These are phyloP conservation scores for Orbilia blumenaviensis DNA, from an alignment of 2,329 filamentous ascomycete genomes.

Conservation along the genomic window DNA sequence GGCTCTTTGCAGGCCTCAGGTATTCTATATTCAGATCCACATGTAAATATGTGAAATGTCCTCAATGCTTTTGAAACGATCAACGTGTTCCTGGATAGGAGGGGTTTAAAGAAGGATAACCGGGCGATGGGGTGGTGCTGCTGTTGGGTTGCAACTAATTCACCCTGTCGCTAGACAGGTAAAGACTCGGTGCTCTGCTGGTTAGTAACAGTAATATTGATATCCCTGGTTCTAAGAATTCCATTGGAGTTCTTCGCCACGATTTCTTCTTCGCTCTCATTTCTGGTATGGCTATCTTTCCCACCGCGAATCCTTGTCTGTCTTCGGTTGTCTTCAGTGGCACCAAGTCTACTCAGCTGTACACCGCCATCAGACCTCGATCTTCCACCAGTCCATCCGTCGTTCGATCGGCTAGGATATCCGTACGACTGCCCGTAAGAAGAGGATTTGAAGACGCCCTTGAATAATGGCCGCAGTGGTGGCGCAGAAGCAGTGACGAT, in stretches of 20 bases:
- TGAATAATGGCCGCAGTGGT: constrained; percentile 61
- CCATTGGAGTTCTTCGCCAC: constrained; percentile 24
- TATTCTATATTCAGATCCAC: too few relatives aligned
- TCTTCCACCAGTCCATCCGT: constrained; percentile 10
- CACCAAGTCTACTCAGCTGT: background rate
- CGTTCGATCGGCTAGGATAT: constrained; percentile 10
- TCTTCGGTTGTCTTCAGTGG: background rate
- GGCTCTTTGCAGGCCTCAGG: too few relatives aligned
- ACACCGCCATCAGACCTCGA: constrained; percentile 1
- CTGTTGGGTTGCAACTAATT: too few relatives aligned
- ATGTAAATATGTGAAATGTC: too few relatives aligned
- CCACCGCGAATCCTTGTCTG: constrained; percentile 26
- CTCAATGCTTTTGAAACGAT: too few relatives aligned
- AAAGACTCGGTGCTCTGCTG: constrained; percentile 37
- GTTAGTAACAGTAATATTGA: constrained; percentile 11
- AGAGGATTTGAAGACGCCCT: constrained; percentile 48
- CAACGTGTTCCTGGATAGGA: too few relatives aligned
- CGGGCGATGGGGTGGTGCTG: too few relatives aligned
- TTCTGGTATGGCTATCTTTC: constrained; percentile 19
- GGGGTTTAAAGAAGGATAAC: too few relatives aligned
- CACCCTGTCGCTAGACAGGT: too few relatives aligned
- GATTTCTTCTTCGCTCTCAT: constrained; percentile 42
- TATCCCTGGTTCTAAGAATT: constrained; percentile 27
- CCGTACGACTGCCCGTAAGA: constrained; percentile 21
- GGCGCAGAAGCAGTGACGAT: constrained; percentile 63